Evolutionary conservation across 2,329 filamentous ascomycete genomes (phyloP).

Genomic region (Pseudocercospora ulei): DNA sequence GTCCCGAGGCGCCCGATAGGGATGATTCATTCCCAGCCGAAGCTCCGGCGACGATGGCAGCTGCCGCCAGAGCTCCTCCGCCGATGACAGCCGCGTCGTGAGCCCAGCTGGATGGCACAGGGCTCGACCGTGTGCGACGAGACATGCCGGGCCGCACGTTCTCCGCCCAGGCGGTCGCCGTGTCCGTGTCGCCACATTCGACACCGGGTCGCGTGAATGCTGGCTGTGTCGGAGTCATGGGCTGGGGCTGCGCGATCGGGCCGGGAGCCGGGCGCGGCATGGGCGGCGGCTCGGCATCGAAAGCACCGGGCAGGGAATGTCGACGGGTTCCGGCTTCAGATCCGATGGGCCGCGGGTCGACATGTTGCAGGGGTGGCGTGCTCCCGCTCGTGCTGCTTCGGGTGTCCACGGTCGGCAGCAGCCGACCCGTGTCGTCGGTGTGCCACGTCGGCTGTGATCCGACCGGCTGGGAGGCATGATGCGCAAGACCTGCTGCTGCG

Average conservation of each 20-base stretch:
- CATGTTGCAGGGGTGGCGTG: conserved; percentile 49
- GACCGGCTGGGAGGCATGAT: conserved; percentile 33
- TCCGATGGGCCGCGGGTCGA: conserved; percentile 55
- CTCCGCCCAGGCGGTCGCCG: conserved; percentile 8
- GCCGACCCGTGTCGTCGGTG: conserved; percentile 30
- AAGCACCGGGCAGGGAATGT: conserved; percentile 30
- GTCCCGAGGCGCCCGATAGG: conserved; percentile 13
- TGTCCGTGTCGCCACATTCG: conserved; percentile 13
- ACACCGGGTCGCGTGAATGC: conserved; percentile 26
- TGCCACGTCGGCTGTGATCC: conserved; percentile 17
- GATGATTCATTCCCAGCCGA: conserved; percentile 11
- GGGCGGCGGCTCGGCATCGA: conserved; percentile 34
- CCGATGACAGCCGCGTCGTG: conserved; percentile 40
- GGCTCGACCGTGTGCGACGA: conserved; percentile 31
- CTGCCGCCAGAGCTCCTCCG: conserved; percentile 35
- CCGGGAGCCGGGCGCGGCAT: conserved; percentile 50
- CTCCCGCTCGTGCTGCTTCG: conserved; percentile 37
- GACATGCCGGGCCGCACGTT: conserved; percentile 27
- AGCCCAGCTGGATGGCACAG: conserved; percentile 18
- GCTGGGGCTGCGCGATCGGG: conserved; percentile 76
- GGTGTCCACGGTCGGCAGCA: conserved; percentile 36
- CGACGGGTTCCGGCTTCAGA: conserved; percentile 48
- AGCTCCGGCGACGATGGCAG: conserved; percentile 30
- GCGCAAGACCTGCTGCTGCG: conserved; percentile 37
- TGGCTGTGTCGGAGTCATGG: conserved; percentile 55